phyloP scores from a whole-genome alignment of 768 basidiomycete species.

The Kondoa subrosea region DNA sequence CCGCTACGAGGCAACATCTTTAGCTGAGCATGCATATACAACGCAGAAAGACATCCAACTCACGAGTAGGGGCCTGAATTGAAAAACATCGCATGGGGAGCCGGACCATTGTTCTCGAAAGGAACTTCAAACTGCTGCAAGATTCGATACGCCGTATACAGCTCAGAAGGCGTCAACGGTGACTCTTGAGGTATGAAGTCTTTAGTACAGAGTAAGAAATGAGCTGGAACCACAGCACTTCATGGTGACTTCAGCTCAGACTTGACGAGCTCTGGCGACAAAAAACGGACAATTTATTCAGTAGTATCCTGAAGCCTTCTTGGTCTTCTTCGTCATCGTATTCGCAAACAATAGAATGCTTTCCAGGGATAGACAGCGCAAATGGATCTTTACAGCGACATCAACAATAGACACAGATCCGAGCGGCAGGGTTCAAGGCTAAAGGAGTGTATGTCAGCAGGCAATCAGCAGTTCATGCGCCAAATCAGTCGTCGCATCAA shows the following conservation, averaged over 20 bases:
- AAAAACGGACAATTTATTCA: neutral
- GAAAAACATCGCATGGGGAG: neutral
- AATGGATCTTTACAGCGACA: too few relatives aligned
- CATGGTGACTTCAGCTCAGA: neutral
- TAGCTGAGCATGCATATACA: too few relatives aligned
- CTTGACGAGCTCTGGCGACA: neutral
- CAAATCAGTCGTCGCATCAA: too few relatives aligned
- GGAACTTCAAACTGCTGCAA: neutral
- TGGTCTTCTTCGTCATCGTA: neutral
- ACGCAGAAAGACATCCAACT: too few relatives aligned
- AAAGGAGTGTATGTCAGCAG: too few relatives aligned
- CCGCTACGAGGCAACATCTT: too few relatives aligned
- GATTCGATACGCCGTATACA: neutral
- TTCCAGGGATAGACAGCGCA: neutral
- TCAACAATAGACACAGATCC: too few relatives aligned
- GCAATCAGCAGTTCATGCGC: too few relatives aligned
- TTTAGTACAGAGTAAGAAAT: slow-evolving; percentile 8
- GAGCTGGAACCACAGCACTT: neutral
- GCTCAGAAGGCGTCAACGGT: slow-evolving; percentile 1
- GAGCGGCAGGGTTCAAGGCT: too few relatives aligned
- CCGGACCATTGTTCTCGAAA: neutral
- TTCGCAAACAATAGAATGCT: neutral
- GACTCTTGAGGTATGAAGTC: neutral
- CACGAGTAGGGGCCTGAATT: neutral
- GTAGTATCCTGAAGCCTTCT: neutral